Conservation (phyloP, 2,329 filamentous ascomycete species). For the Verticillium albo-atrum region DNA sequence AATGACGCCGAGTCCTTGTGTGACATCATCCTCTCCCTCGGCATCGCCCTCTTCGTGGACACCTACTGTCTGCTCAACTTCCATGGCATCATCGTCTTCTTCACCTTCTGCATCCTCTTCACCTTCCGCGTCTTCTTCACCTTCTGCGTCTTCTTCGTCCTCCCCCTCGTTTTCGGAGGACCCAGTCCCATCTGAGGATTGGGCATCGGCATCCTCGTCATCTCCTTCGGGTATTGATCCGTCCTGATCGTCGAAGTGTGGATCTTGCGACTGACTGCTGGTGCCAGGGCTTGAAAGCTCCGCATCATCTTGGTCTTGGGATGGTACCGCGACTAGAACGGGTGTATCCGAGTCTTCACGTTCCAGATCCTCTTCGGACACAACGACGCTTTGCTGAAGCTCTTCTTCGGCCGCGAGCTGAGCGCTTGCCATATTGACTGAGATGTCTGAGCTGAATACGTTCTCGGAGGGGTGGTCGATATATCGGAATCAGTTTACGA, state of each 20-base stretch:
- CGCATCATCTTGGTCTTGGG: neutral
- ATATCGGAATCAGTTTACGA: constrained; percentile 6
- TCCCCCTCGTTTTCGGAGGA: constrained; percentile 13
- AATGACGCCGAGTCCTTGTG: constrained; percentile 20
- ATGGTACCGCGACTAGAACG: constrained; percentile 6
- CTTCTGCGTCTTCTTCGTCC: constrained; percentile 16
- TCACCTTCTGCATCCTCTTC: constrained; percentile 19
- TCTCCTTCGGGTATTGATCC: constrained; percentile 2
- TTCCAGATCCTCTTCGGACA: constrained; percentile 41
- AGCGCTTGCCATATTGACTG: constrained; percentile 38
- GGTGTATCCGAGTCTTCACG: constrained; percentile 31
- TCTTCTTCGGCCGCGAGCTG: constrained; percentile 51
- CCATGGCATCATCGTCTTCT: constrained; percentile 21
- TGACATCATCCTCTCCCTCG: constrained; percentile 27
- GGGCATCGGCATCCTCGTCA: neutral
- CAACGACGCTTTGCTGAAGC: constrained; percentile 50
- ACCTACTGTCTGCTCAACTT: constrained; percentile 6
- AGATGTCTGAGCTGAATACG: too few relatives aligned
- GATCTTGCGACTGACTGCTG: neutral
- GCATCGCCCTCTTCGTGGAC: constrained; percentile 34
- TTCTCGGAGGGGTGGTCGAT: neutral
- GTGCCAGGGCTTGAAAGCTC: neutral
- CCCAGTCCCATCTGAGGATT: constrained; percentile 1
- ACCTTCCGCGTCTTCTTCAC: constrained; percentile 19
- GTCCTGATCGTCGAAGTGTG: neutral